A percentile compares a stretch with the other conserved stretches of the same genome.
These are phyloP conservation scores for Entomortierella parvispora DNA, from an alignment of 192 early-diverging fungal genomes.

Conservation along the genomic window DNA sequence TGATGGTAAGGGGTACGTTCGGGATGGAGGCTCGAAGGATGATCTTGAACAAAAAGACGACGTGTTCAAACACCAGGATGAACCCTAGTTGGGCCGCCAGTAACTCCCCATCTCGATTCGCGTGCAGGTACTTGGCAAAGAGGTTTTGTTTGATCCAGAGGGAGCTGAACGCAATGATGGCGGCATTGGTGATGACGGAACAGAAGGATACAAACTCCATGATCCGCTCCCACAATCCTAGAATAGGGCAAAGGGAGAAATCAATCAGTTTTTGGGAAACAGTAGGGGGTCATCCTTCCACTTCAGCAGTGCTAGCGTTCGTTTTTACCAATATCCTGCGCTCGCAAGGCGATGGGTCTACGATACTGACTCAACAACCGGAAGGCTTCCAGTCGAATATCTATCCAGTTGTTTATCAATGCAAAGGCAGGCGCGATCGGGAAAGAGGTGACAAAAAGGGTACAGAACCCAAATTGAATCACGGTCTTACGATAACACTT, in stretches of 20 bases:
- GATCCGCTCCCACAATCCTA: constrained; percentile 51
- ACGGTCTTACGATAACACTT: constrained; percentile 54
- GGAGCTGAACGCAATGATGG: constrained; percentile 49
- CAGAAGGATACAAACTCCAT: constrained; percentile 42
- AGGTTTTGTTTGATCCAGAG: constrained; percentile 41
- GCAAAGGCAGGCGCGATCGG: constrained; percentile 79
- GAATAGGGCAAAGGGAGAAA: not conserved
- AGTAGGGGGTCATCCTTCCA: no score
- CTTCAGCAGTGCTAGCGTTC: no score
- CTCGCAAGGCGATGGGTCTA: constrained; percentile 30
- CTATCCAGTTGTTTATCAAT: constrained; percentile 65
- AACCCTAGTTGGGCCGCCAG: constrained; percentile 38
- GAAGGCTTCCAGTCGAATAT: constrained; percentile 66
- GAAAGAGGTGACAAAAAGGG: constrained; percentile 72
- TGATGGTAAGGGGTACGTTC: constrained; percentile 37
- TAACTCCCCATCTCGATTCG: constrained; percentile 9
- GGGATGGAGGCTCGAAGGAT: constrained; percentile 37
- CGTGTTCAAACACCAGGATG: constrained; percentile 48
- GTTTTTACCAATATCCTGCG: constrained; percentile 47
- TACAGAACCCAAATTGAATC: constrained; percentile 76
- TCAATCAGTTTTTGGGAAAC: no score
- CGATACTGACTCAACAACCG: constrained; percentile 34
- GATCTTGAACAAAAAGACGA: constrained; percentile 44
- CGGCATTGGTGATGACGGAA: constrained; percentile 46
- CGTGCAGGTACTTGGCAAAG: constrained; percentile 20